Conservation (phyloP, 176 grass and related monocot species). For the Musa itinerans region DNA sequence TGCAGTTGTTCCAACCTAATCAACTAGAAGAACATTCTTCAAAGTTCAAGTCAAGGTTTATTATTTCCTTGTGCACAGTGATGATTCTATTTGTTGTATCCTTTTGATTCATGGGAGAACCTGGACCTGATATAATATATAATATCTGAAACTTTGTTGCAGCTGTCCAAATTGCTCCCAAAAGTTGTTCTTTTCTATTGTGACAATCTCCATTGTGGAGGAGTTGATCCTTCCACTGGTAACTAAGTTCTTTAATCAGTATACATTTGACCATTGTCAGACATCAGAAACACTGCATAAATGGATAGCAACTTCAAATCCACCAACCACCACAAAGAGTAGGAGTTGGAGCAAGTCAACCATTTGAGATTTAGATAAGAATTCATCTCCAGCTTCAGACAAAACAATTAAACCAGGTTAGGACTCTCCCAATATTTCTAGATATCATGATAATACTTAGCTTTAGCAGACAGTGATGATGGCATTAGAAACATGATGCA, state of each 20-base stretch:
- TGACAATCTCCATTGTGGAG: neutral
- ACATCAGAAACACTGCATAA: no score
- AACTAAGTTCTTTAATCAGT: neutral
- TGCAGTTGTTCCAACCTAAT: no score
- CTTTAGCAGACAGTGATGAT: no score
- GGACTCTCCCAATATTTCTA: no score
- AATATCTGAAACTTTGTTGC: neutral
- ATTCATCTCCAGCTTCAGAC: neutral
- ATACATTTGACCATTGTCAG: neutral
- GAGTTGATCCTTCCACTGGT: neutral
- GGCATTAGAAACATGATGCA: no score
- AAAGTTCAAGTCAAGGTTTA: no score
- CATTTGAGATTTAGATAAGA: neutral
- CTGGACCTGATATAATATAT: neutral
- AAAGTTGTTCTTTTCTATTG: neutral
- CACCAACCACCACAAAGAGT: neutral
- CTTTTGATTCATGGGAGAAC: neutral
- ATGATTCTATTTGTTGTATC: no score
- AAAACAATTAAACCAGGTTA: no score
- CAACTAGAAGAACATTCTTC: no score
- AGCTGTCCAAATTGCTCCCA: neutral
- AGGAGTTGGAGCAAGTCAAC: neutral
- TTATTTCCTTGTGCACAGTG: no score
- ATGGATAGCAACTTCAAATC: neutral
- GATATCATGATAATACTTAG: no score